These are phyloP conservation scores for Malbranchea cinnamomea DNA, from an alignment of 2,329 filamentous ascomycete species.

Conservation along the genomic window DNA sequence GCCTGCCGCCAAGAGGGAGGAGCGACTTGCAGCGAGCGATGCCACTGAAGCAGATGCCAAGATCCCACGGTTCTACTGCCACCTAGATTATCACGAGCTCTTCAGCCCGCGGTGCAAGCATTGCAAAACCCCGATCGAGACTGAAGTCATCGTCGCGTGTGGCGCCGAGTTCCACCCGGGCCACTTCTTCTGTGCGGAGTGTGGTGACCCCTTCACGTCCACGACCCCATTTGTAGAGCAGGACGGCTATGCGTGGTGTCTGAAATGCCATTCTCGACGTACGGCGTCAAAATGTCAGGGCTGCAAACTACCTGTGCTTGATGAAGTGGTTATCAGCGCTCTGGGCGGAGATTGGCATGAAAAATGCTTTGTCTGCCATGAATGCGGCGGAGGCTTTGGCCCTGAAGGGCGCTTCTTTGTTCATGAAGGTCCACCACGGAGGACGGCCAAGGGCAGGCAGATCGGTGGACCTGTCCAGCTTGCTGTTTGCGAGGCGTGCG, in stretches of 20 bases:
- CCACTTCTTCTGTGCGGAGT: conserved; percentile 98
- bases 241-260: conserved; percentile 94
- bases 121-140: conserved; percentile 91
- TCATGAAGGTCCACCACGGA: conserved; percentile 35
- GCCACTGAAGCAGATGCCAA: conserved; percentile 48
- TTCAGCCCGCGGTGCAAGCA: conserved; percentile 89
- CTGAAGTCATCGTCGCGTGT: conserved; percentile 84
- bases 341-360: conserved; percentile 90
- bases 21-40: conserved; percentile 52
- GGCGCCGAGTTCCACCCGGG: conserved; percentile 94
- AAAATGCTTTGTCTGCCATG: conserved; percentile 71
- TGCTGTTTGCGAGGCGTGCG: conserved; percentile 48
- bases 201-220: conserved; percentile 61
- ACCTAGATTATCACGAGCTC: conserved; percentile 94
- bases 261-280: conserved; percentile 79
- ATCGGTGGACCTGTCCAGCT: conserved; percentile 37
- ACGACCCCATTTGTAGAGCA: conserved; percentile 82
- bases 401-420: conserved; percentile 49
- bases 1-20: conserved; percentile 54
- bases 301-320: conserved; percentile 71
- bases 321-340: conserved; percentile 78
- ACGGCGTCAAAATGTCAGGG: conserved; percentile 80
- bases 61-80: conserved; percentile 71
- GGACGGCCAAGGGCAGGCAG: conserved; percentile 31
- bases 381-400: conserved; percentile 44